These are phyloP conservation scores for Hypoxylon sp. DNA, from an alignment of 2,329 filamentous ascomycete genomes.

Conservation along the genomic window DNA sequence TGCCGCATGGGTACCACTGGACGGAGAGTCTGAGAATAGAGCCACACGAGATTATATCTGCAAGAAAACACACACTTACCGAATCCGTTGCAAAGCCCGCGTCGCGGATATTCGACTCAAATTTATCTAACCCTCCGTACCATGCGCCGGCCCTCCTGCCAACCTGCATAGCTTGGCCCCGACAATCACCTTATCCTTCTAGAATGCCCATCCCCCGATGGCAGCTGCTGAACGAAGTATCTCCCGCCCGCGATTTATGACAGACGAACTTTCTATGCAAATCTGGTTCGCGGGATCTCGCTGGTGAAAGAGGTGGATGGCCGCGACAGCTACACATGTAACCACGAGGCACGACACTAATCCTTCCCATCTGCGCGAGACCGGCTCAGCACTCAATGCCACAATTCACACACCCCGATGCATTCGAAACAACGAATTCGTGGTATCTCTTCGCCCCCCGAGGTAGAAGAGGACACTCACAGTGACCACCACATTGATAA, in stretches of 20 bases:
- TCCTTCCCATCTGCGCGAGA: constrained; percentile 44
- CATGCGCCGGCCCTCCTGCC: constrained; percentile 48
- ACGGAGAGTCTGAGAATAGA: constrained; percentile 30
- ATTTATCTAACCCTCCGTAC: constrained; percentile 33
- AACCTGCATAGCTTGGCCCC: constrained; percentile 41
- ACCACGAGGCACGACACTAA: constrained; percentile 44
- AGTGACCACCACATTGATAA: constrained; percentile 56
- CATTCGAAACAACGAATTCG: constrained; percentile 63
- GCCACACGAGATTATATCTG: constrained; percentile 43
- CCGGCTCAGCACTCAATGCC: constrained; percentile 50
- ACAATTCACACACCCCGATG: constrained; percentile 54
- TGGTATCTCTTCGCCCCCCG: constrained; percentile 58
- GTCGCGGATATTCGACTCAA: constrained; percentile 29
- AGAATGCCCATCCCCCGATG: constrained; percentile 50
- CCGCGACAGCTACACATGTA: constrained; percentile 43
- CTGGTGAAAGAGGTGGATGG: constrained; percentile 48
- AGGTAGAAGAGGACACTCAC: constrained; percentile 63
- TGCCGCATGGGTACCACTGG: constrained; percentile 42
- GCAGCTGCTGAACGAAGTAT: constrained; percentile 46
- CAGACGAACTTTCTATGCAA: constrained; percentile 38
- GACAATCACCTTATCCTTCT: constrained; percentile 37
- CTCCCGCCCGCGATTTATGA: constrained; percentile 45
- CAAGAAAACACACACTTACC: constrained; percentile 34
- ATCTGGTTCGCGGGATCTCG: constrained; percentile 40
- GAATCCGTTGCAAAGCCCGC: constrained; percentile 26